phyloP scores from a whole-genome alignment of 1,139 yeast species.

The Yamadazyma triangularis region DNA sequence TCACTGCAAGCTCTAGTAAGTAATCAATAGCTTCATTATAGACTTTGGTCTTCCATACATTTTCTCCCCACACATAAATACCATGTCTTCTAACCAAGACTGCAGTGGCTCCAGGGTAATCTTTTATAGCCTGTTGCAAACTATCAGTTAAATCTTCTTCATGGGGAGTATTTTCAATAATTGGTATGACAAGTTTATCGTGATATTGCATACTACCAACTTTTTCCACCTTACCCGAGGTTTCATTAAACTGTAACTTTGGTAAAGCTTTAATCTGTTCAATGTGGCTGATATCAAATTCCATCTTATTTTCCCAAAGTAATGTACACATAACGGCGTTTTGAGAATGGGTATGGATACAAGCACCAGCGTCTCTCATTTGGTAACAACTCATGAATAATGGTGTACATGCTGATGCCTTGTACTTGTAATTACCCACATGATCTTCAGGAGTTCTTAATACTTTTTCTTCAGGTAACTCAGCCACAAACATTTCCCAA shows the following conservation, averaged over 20 bases:
- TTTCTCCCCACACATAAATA: constrained; percentile 92
- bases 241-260: constrained; percentile 24
- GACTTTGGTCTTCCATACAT: constrained; percentile 88
- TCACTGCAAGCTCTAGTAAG: constrained; percentile 76
- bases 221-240: constrained; percentile 48
- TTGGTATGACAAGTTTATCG: constrained; percentile 79
- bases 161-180: constrained; percentile 83
- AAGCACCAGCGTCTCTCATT: constrained; percentile 78
- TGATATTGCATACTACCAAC: constrained; percentile 65
- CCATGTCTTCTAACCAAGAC: constrained; percentile 93
- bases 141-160: constrained; percentile 80
- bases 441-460: constrained; percentile 55
- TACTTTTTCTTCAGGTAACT: constrained; percentile 49
- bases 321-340: constrained; percentile 79
- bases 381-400: constrained; percentile 74
- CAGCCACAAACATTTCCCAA: constrained; percentile 76
- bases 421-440: constrained; percentile 46
- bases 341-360: constrained; percentile 93
- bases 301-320: constrained; percentile 54
- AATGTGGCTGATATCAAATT: constrained; percentile 71
- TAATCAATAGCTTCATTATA: constrained; percentile 93
- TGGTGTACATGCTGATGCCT: constrained; percentile 94
- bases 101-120: constrained; percentile 77
- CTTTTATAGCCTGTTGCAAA: constrained; percentile 56
- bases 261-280: constrained; percentile 96